phyloP scores from a whole-genome alignment of 805 yeast species.

The Ogataea populi-albae region DNA sequence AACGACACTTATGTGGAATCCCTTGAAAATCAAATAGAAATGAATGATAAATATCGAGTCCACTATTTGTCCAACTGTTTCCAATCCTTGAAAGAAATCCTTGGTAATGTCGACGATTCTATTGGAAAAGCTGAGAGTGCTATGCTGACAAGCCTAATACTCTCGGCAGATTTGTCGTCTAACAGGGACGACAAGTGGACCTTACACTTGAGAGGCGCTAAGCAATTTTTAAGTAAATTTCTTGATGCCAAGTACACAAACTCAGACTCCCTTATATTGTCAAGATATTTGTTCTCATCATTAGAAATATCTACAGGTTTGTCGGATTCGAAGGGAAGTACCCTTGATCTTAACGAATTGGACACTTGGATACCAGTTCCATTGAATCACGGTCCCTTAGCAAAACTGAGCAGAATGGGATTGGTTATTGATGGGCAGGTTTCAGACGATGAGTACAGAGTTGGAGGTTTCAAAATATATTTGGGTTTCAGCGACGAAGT shows the following conservation, averaged over 20 bases:
- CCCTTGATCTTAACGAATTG: slow-evolving; percentile 43
- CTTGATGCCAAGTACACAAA: slow-evolving; percentile 14
- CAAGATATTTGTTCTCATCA: slow-evolving; percentile 38
- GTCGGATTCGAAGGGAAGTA: slow-evolving; percentile 50
- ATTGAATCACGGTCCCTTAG: slow-evolving; percentile 24
- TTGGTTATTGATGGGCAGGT: slow-evolving; percentile 24
- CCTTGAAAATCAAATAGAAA: slow-evolving; percentile 20
- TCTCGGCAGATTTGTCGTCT: slow-evolving; percentile 60
- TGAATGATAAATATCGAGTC: slow-evolving; percentile 55
- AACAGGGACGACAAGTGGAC: slow-evolving; percentile 55
- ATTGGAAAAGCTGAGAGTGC: slow-evolving; percentile 59
- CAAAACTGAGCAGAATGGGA: slow-evolving; percentile 24
- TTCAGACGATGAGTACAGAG: slow-evolving; percentile 8
- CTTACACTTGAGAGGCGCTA: slow-evolving; percentile 62
- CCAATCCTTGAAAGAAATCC: slow-evolving; percentile 49
- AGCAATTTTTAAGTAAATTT: slow-evolving; percentile 51
- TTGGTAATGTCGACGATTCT: slow-evolving; percentile 34
- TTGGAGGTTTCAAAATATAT: slow-evolving; percentile 26
- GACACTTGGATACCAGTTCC: slow-evolving; percentile 31
- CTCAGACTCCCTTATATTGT: slow-evolving; percentile 20
- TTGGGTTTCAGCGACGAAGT: slow-evolving; percentile 30
- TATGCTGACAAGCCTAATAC: slow-evolving; percentile 57
- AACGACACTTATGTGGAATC: slow-evolving; percentile 10
- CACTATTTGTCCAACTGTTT: slow-evolving; percentile 64
- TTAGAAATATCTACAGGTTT: slow-evolving; percentile 57